Conservation (phyloP, 176 grass and related monocot species). For the Carex scoparia region DNA sequence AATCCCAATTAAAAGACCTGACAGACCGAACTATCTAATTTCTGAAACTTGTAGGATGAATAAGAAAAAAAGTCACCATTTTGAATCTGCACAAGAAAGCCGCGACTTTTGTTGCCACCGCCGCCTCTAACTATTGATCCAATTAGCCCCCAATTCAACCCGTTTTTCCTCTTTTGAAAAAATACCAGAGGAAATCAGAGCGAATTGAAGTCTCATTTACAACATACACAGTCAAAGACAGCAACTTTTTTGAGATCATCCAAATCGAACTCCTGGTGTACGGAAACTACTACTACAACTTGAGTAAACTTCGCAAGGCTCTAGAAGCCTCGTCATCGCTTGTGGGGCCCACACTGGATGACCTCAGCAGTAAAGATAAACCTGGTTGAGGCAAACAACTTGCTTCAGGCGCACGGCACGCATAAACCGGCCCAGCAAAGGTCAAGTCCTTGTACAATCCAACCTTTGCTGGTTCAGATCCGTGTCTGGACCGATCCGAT, state of each 20-base stretch:
- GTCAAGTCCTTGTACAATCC: background rate
- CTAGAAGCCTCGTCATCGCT: background rate
- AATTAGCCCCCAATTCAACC: background rate
- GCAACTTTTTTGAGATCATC: background rate
- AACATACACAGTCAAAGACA: background rate
- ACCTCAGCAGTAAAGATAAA: background rate
- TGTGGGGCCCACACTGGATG: background rate
- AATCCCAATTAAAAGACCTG: background rate
- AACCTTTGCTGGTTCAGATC: background rate
- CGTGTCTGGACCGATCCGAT: background rate
- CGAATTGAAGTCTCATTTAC: background rate
- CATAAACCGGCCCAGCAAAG: background rate
- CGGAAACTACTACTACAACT: background rate
- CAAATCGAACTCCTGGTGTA: background rate
- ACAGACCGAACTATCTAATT: background rate
- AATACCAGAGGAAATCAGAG: background rate
- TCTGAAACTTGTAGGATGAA: background rate
- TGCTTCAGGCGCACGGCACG: background rate
- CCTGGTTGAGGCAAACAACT: background rate
- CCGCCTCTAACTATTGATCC: background rate
- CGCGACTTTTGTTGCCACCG: background rate
- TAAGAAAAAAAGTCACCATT: background rate
- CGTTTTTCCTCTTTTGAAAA: constrained; percentile 8
- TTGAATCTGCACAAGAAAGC: constrained; percentile 8
- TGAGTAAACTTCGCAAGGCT: background rate